These are phyloP conservation scores for Myxozyma nipponensis DNA, from an alignment of 805 yeast species.

Conservation along the genomic window DNA sequence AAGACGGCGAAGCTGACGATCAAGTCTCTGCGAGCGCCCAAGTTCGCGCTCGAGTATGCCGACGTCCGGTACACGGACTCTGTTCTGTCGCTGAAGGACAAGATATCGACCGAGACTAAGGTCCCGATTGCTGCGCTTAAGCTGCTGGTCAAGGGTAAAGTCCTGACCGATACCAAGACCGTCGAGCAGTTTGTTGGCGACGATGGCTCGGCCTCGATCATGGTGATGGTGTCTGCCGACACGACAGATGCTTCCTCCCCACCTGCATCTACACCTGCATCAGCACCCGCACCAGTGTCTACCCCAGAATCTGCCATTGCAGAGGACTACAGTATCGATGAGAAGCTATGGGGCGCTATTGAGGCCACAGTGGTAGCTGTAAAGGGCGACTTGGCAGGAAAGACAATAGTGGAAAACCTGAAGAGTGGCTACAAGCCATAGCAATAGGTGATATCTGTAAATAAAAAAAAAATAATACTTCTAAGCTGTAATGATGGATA, in stretches of 20 bases:
- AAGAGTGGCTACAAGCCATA: background rate
- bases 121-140: slow-evolving; percentile 9
- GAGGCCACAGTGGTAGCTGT: slow-evolving; percentile 4
- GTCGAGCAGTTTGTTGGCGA: slow-evolving; percentile 21
- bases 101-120: slow-evolving; percentile 4
- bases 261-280: background rate
- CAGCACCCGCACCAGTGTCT: background rate
- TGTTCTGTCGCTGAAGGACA: slow-evolving; percentile 10
- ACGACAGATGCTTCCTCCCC: slow-evolving; percentile 11
- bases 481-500: too few relatives aligned
- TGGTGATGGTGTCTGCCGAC: slow-evolving; percentile 24
- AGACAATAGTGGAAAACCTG: slow-evolving; percentile 3
- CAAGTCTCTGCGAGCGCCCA: slow-evolving; percentile 25
- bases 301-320: slow-evolving; percentile 1
- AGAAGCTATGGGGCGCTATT: slow-evolving; percentile 14
- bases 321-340: slow-evolving; percentile 1
- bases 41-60: slow-evolving; percentile 10
- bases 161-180: slow-evolving; percentile 15
- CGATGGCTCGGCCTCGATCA: slow-evolving; percentile 14
- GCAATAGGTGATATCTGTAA: too few relatives aligned
- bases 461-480: too few relatives aligned
- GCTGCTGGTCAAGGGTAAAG: slow-evolving; percentile 22
- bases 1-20: slow-evolving; percentile 10
- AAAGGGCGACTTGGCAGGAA: slow-evolving; percentile 11
- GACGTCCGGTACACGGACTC: slow-evolving; percentile 14